Conservation (phyloP, 805 yeast genomes). For the Wickerhamomyces pijperi region DNA sequence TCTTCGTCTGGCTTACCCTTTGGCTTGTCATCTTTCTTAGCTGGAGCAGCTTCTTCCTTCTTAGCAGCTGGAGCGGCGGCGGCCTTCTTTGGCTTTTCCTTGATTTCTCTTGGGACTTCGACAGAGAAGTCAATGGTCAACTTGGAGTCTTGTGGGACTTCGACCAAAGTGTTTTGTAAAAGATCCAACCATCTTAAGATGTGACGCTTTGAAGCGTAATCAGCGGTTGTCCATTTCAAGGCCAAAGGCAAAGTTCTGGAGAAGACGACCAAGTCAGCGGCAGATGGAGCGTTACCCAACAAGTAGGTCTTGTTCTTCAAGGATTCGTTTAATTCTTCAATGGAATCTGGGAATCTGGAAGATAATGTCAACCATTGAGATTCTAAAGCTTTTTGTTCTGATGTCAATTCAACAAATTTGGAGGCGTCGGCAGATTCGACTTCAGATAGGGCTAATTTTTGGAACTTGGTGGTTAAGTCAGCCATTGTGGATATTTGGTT, state of each 20-base stretch:
- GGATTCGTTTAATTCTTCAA: conserved; percentile 53
- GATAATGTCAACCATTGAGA: conserved; percentile 75
- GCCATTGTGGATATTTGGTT: conserved; percentile 17
- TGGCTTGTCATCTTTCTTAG: conserved; percentile 16
- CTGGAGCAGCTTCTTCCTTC: conserved; percentile 13
- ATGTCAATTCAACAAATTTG: conserved; percentile 17
- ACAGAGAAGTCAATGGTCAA: conserved; percentile 47
- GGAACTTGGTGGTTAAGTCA: conserved; percentile 20
- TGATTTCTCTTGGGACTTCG: conserved; percentile 65
- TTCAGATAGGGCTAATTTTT: conserved; percentile 18
- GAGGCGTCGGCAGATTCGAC: conserved; percentile 14
- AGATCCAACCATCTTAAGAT: conserved; percentile 88
- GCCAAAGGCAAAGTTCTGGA: conserved; percentile 54
- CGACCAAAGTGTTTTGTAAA: conserved; percentile 57
- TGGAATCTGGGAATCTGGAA: conserved; percentile 42
- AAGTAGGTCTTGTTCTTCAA: conserved; percentile 64
- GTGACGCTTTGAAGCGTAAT: conserved; percentile 63
- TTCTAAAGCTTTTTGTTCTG: conserved; percentile 55
- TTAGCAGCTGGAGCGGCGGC: conserved; percentile 16
- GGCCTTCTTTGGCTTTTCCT: conserved; percentile 44
- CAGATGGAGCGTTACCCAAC: conserved; percentile 53
- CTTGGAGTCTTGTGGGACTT: conserved; percentile 42
- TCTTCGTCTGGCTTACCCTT: conserved; percentile 37
- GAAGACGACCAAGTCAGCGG: conserved; percentile 63
- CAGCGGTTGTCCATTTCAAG: conserved; percentile 39